Evolutionary conservation across 352 stramenopile genomes (phyloP).

Genomic region (Pythium chondricola): DNA sequence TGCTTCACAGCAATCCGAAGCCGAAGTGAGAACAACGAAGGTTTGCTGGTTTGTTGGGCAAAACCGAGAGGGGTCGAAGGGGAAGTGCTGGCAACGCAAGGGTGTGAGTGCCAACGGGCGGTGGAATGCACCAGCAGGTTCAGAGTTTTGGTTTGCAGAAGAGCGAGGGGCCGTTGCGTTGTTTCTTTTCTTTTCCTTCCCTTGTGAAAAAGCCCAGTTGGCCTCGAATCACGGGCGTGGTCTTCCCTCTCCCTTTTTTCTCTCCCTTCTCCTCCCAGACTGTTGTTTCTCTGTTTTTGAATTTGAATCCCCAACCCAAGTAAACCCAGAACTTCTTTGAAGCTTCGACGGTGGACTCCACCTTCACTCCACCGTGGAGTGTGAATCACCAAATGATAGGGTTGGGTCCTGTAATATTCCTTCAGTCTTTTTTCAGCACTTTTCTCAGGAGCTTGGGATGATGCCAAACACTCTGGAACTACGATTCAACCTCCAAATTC

Average conservation of each 20-base stretch:
- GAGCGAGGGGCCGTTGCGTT: conserved; percentile 21
- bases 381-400: conserved; percentile 14
- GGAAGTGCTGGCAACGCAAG: not conserved
- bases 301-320: conserved; percentile 3
- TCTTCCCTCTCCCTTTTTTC: conserved; percentile 7
- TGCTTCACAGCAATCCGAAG: conserved; percentile 28
- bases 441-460: conserved; percentile 16
- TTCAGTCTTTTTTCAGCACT: conserved; percentile 19
- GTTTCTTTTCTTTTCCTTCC: conserved; percentile 23
- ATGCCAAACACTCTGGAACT: not conserved
- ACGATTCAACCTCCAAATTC: no score
- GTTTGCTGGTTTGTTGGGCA: not conserved
- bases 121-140: conserved; percentile 17
- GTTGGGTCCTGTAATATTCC: conserved; percentile 25
- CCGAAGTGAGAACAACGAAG: conserved; percentile 20
- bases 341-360: conserved; percentile 14
- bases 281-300: conserved; percentile 5
- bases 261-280: conserved; percentile 8
- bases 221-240: conserved; percentile 9
- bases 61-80: not conserved
- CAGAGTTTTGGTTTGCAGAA: conserved; percentile 15
- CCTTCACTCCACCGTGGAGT: no score
- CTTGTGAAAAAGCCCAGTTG: conserved; percentile 3
- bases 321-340: conserved; percentile 27
- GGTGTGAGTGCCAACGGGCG: conserved; percentile 10